Base-by-base conservation (phyloP, 352 stramenopile species). In the Thalassiosira hispida region DNA sequence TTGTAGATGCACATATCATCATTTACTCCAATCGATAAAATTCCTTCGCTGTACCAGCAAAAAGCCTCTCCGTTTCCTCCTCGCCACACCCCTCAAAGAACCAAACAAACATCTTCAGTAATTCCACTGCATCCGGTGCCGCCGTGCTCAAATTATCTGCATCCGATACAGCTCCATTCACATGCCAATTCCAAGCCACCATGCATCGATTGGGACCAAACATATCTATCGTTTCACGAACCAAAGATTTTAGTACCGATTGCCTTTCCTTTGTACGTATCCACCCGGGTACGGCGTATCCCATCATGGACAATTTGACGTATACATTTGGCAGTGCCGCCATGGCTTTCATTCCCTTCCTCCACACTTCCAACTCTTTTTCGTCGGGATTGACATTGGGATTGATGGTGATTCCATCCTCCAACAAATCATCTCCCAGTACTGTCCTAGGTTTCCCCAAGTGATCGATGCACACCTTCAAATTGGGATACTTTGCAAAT, bases 271-370 rank as follows among this genome's bases (percentile, higher is more conserved):
- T 47, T 11, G 73, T 89, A 35, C 77, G 55, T 25, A 87, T 86
- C 90, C 90, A 94, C 27, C 81, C 83, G 22, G 90, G 88, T 42
- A 92, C 77, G 31, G 68, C 57, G 64, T 92, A 93, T 31, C 90
- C 90, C 55, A 94, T 51, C 90, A 94, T 93, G 57, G 85, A 92
- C 18, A 94, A 47, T 76, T 94, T 94, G 40, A 94, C 80, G 73
- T 85, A 87, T 0, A 92, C 86, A 70, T 94, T 85, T 14, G 86
- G 87, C 6, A 92, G 59, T 23, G 61, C 44, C 27, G 90, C 81
- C 63, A 94, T 84, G 18, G 65, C 47, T 66, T 75, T 73, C 83
- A 94, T 92, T 33, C 88, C 88, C 27, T 73, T 60, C 71, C 86
- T 81, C 90, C 90, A 94, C 16, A 79, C 62, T 20, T 78, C 23